Conservation (phyloP, 116 monocot genomes). For the Iris pallida region DNA sequence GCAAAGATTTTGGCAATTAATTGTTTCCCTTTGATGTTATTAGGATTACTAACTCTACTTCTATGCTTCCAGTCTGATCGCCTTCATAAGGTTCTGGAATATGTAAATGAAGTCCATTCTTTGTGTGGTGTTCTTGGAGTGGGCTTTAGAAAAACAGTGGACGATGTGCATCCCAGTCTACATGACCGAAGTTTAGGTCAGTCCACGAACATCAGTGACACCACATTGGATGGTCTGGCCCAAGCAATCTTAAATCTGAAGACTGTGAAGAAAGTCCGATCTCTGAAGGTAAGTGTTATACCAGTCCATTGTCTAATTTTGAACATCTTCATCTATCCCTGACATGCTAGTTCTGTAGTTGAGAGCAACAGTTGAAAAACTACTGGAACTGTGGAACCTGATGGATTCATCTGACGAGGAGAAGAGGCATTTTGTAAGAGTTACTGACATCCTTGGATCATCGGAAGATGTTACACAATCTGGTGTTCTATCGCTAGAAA, state of each 20-base stretch:
- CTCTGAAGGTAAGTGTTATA: slow-evolving; percentile 45
- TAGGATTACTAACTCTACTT: slow-evolving; percentile 6
- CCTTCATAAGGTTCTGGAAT: slow-evolving; percentile 64
- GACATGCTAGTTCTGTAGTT: slow-evolving; percentile 35
- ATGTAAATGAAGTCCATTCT: slow-evolving; percentile 76
- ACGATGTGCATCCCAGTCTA: slow-evolving; percentile 84
- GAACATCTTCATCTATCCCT: not conserved
- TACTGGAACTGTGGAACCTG: slow-evolving; percentile 76
- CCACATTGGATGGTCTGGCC: slow-evolving; percentile 65
- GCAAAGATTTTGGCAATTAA: not conserved
- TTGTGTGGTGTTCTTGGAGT: slow-evolving; percentile 76
- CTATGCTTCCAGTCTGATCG: slow-evolving; percentile 64
- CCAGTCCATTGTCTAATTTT: not conserved
- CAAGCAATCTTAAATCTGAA: slow-evolving; percentile 49
- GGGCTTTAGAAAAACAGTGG: slow-evolving; percentile 65
- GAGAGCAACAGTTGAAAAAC: slow-evolving; percentile 37
- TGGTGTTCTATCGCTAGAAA: slow-evolving; percentile 62
- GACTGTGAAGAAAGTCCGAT: slow-evolving; percentile 50
- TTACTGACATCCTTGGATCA: slow-evolving; percentile 25
- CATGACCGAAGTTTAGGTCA: slow-evolving; percentile 38
- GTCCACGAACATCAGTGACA: slow-evolving; percentile 75
- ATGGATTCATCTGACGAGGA: slow-evolving; percentile 81
- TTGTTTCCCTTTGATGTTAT: not conserved
- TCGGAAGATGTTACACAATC: slow-evolving; percentile 29
- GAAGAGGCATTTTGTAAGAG: slow-evolving; percentile 43